Evolutionary conservation across 129 eudicot species (phyloP), one percentile per base, ranked within the genome.

Genomic region (Ambrosia artemisiifolia): DNA sequence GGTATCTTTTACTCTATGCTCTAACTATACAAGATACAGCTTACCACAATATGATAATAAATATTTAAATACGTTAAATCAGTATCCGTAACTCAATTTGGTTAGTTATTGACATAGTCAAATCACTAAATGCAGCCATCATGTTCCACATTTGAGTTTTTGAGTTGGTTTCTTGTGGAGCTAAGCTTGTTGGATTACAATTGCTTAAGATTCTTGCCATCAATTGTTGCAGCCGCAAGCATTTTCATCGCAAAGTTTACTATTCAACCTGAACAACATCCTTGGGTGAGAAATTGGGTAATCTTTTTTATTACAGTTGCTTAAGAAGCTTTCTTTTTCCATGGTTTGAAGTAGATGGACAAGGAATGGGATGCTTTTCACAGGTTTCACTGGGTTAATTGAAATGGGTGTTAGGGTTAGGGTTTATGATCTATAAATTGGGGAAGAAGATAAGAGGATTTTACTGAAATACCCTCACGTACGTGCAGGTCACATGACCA

Each of bases 161-260:
- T 91, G 75, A 84, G 78, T 35, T 75, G 84, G 83, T 91, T 81
- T 65, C 88, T 91, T 7, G 95, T 82, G 61, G 97, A 91, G 85
- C 78, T 91, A 50, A 87, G 97, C 79, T 77, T 91, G 71, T 20
- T 87, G 63, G 95, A 91, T 73, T 87, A 87, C 68, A 72, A 68
- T 32, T 85, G 88, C 74, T 76, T 87, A 71, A 67, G 77, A 71
- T 87, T 87, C 84, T 72, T 87, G 81, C 97, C 97, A 67, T 91
- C 97, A 72, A 50, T 79, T 59, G 71, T 85, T 69, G 97, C 97
- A 71, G 95, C 97, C 50, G 87, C 97, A 38, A 89, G 77, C 32
- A 66, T 85, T 74, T 91, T 91, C 82, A 80, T 87, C 16, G 81
- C 95, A 53, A 90, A 76, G 19, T 76, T 87, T 76, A 87, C 83